These are phyloP conservation scores for Proliferodiscus dingleyae DNA, from an alignment of 2,329 filamentous ascomycete species.

Conservation along the genomic window DNA sequence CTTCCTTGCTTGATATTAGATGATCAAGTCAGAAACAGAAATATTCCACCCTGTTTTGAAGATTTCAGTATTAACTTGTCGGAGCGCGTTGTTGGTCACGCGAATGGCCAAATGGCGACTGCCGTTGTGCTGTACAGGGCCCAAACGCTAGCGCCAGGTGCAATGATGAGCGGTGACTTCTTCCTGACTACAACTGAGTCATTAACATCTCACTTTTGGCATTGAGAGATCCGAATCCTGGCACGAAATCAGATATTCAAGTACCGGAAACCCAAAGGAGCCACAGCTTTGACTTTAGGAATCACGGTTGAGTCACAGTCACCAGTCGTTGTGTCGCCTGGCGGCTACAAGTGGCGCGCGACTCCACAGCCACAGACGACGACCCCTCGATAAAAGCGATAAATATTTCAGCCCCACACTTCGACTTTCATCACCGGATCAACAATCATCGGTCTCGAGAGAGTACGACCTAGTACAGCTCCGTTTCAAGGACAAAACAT, in stretches of 20 bases:
- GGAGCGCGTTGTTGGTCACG: conserved; percentile 1
- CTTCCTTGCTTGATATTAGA: background rate
- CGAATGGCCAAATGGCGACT: too few relatives aligned
- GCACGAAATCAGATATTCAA: background rate
- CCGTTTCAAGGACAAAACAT: conserved; percentile 1
- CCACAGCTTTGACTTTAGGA: too few relatives aligned
- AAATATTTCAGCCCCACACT: conserved; percentile 1
- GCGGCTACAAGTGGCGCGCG: too few relatives aligned
- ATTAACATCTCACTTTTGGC: background rate
- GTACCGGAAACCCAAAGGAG: background rate
- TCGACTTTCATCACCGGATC: too few relatives aligned
- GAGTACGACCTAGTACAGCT: background rate
- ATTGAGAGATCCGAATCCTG: background rate
- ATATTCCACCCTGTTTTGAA: too few relatives aligned
- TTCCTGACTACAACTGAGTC: background rate
- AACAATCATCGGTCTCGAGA: conserved; percentile 7
- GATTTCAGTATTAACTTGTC: background rate
- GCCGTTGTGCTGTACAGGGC: too few relatives aligned
- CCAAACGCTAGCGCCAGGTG: too few relatives aligned
- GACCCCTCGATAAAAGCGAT: conserved; percentile 21
- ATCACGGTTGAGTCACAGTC: too few relatives aligned
- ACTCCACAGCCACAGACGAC: background rate
- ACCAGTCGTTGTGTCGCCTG: too few relatives aligned
- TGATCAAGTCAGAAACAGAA: too few relatives aligned
- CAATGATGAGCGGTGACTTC: background rate